Base-by-base conservation (phyloP, 306 rosid genomes). In the Calophaca sinica region DNA sequence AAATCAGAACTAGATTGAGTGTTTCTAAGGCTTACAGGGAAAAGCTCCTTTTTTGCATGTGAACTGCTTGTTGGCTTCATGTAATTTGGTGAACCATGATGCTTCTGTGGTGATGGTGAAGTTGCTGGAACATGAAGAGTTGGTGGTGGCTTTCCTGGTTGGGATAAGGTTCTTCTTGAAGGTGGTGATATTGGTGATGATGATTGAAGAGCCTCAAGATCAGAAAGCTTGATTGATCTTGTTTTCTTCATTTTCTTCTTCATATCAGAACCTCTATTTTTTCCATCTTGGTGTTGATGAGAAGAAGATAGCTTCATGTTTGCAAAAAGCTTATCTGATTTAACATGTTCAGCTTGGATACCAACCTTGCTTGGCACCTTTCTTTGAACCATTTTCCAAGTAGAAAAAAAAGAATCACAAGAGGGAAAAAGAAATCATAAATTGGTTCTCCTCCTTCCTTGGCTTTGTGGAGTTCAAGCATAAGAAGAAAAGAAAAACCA, bases 21-120 rank as follows among this genome's bases (percentile, higher is more conserved):
- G 72, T 76, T 88, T 54, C 75, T 80, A 72, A 73, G 69, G 81
- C 90, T 86, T 62, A 86, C 93, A 73, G 69, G 88, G 57, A 84
- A 85, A 62, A 84, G 84, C 51, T 92, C 97, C 81, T 88, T 90
- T 81, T 87, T 93, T 26, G 98, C 94, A 80, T 86, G 86, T 29
- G 88, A 92, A 74, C 96, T 92, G 82, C 92, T 90, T 60, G 99
- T 94, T n/a, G 97, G 84, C 77, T 94, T 94, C 99, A 94, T 94
- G 83, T 94, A 94, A 83, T 92, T 92, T 7, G 99, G 97, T 7
- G 96, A 66, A 12, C 83, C 89, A 39, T 78, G 81, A 79, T 79
- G 87, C 88, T 78, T 86, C 70, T 72, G 72, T 59, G 72, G 55
- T 39, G 83, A 35, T 42, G 72, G 38, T 66, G 80, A 44, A 33